Base-by-base conservation (phyloP, 192 early-diverging fungal genomes). In the Coemansia sp. region DNA sequence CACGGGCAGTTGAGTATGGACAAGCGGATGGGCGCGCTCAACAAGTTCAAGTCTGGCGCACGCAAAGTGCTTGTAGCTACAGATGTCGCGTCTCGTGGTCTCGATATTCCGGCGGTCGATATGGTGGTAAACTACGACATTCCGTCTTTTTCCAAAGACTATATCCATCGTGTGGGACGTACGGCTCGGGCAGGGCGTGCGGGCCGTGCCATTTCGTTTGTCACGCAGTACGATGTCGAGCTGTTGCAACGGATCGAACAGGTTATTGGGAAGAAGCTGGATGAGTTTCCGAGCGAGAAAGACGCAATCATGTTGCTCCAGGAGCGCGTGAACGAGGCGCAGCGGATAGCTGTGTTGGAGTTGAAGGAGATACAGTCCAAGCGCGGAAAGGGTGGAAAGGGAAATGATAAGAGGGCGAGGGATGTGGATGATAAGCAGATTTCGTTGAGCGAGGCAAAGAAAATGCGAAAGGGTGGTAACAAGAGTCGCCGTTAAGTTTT, bases 51-150 rank as follows among this genome's bases (percentile, higher is more conserved):
- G 70, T 83, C 90, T 18, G 94, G 94, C 4, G 85, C 80, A 16
- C 85, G 92, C 55, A 93, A 87, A 64, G 93, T 97, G 47, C 71
- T 98, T 51, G 91, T 98, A 6, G 94, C 94, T 16, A 98, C 96
- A 1, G 96, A 97, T 77, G 95, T 98, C 32, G 94, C 94, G 8
- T 89, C 88, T 63, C 87, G 92, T 64, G 91, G 96, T 20, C 75
- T 98, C 62, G 96, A 98, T 85, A 98, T 98, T 64, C 93, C 94
- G n/a, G 73, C 88, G 1, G 96, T 98, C 7, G 94, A 98, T 65
- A 78, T 94, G 55, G 95, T 98, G 14, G 85, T 98, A 67, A 98
- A 98, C 82, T 98, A 94, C 69, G 96, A 98, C 69, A 88, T 98
- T 18, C 95, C 96, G 62, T 85, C 77, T 65, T 91, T 87, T 61